Evolutionary conservation across 371 early-diverging fungal genomes (phyloP).

Genomic region (Zopfochytrium polystomum): DNA sequence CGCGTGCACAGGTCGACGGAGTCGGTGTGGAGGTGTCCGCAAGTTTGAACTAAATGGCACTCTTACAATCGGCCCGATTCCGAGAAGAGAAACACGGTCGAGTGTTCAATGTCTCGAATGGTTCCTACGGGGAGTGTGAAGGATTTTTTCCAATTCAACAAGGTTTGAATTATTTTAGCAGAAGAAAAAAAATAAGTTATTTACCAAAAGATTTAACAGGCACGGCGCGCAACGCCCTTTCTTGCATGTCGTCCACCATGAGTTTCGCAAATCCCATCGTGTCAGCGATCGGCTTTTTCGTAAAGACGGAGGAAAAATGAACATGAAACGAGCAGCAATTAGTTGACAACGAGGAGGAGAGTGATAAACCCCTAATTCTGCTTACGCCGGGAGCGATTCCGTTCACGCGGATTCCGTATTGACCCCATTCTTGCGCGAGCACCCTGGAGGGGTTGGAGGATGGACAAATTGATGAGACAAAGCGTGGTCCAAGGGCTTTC

Average conservation of each 20-base stretch:
- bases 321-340: neutral
- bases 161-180: conserved; percentile 13
- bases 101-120: conserved; percentile 67
- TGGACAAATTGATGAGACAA: neutral
- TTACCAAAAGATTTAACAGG: conserved; percentile 19
- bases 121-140: conserved; percentile 46
- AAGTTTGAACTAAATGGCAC: neutral
- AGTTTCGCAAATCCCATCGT: conserved; percentile 50
- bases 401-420: conserved; percentile 58
- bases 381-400: conserved; percentile 53
- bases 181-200: conserved; percentile 7
- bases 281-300: conserved; percentile 53
- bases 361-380: conserved; percentile 21
- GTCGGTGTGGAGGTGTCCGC: neutral
- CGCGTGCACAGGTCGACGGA: neutral
- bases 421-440: conserved; percentile 60
- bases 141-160: neutral
- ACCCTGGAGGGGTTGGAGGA: no score
- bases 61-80: conserved; percentile 55
- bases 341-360: no score
- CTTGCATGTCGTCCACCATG: conserved; percentile 14
- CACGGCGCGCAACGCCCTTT: conserved; percentile 4
- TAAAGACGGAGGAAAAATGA: neutral
- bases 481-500: neutral
- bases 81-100: conserved; percentile 68